phyloP scores from a whole-genome alignment of 1,139 yeast genomes.

The Pichia sp. region DNA sequence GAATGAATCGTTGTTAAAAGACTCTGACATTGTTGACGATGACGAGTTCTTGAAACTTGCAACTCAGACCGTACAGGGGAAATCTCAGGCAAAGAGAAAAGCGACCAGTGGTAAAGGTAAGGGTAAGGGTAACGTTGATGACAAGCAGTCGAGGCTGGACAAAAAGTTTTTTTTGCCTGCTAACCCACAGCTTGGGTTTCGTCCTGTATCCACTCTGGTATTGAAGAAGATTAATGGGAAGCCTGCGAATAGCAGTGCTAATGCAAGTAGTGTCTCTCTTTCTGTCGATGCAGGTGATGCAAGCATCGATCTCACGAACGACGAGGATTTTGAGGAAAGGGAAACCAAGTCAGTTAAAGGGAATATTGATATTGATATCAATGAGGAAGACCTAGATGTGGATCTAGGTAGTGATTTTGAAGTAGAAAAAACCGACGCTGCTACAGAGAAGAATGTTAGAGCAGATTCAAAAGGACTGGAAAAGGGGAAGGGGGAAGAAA shows the following conservation, averaged over 20 bases:
- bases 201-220: not conserved
- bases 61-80: slow-evolving; percentile 27
- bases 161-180: not conserved
- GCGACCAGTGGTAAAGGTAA: not conserved
- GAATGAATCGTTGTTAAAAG: slow-evolving; percentile 33
- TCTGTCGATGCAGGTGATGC: slow-evolving; percentile 1
- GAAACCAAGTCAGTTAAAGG: not conserved
- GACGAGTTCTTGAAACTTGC: slow-evolving; percentile 68
- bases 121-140: slow-evolving; percentile 14
- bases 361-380: not conserved
- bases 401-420: no score
- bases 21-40: slow-evolving; percentile 39
- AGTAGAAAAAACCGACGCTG: not conserved
- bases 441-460: not conserved
- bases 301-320: slow-evolving; percentile 7
- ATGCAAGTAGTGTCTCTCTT: not conserved
- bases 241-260: not conserved
- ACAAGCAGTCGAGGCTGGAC: not conserved
- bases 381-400: not conserved
- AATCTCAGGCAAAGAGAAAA: no score
- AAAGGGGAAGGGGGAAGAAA: no score
- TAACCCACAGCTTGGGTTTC: not conserved
- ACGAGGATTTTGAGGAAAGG: not conserved
- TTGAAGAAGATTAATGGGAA: no score
- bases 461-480: no score